Evolutionary conservation across 352 stramenopile genomes (phyloP), one percentile per base, ranked within the genome.

Genomic region (Globisporangium megalacanthum): DNA sequence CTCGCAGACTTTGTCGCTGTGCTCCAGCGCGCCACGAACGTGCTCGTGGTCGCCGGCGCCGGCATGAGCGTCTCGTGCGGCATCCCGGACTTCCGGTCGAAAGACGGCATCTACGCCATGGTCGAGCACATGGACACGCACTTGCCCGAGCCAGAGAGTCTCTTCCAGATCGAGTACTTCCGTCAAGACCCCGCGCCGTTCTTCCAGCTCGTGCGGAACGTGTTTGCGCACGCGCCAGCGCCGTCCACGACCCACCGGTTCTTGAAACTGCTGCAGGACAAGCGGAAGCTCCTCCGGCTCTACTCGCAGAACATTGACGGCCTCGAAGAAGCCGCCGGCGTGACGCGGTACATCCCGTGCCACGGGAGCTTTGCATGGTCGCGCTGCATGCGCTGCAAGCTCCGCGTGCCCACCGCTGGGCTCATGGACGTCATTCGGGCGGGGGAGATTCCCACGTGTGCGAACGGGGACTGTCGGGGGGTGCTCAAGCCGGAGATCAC

Each of bases 141-240:
- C 48, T 72, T 99, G 37, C 96, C 96, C 0, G 92, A 92, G 62
- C 92, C 97, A 0, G 96, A 99, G 74, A 94, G 94, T 51, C 70
- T 99, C n/a, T 99, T 99, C 78, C 94, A 99, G 73, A 93, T 98
- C 20, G 93, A 99, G 60, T 98, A 96, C 65, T 99, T 99, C 68
- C 69, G 73, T 13, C 72, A 98, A 22, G 84, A 99, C 68, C 97
- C 97, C 20, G 67, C 75, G 52, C 96, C 97, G 15, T 99, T 99
- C 72, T 99, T 97, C 69, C 83, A 94, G 52, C 93, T 99, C 54
- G 95, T 97, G 33, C 81, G 77, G 39, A 88, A 68, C 31, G 82
- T 84, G 13, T 92, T 93, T 65, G 70, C 76, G 4, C 56, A 76
- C 56, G 82, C 73, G 14, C 77, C 94, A 14, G 66, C 77, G 25